Conservation (phyloP, 129 eudicot species). For the Flaveria trinervia region DNA sequence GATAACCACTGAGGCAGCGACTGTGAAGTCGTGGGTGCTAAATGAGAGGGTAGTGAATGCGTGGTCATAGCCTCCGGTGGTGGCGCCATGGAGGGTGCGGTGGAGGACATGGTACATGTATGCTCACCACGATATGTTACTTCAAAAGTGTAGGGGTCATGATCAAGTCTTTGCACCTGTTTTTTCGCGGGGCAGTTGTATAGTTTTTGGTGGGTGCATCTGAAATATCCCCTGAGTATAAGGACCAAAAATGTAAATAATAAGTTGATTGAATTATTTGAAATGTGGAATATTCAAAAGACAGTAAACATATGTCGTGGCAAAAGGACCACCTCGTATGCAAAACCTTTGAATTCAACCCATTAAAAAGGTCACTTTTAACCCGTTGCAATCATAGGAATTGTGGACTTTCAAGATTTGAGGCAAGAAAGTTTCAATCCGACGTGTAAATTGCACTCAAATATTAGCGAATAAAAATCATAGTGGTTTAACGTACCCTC, state of each 20-base stretch:
- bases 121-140: slow-evolving; percentile 71
- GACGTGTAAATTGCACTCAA: neutral
- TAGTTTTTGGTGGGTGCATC: slow-evolving; percentile 87
- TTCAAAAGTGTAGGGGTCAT: slow-evolving; percentile 65
- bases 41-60: slow-evolving; percentile 24
- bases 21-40: slow-evolving; percentile 23
- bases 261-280: neutral
- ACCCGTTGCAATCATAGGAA: slow-evolving; percentile 35
- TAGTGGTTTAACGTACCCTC: too few relatives aligned
- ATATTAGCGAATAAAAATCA: neutral
- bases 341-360: slow-evolving; percentile 41
- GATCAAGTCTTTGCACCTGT: slow-evolving; percentile 82
- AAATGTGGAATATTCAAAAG: slow-evolving; percentile 41
- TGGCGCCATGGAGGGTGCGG: slow-evolving; percentile 68
- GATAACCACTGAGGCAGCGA: slow-evolving; percentile 52
- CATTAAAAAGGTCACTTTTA: slow-evolving; percentile 20
- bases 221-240: slow-evolving; percentile 60
- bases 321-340: slow-evolving; percentile 31
- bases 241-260: slow-evolving; percentile 15
- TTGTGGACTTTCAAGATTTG: slow-evolving; percentile 31
- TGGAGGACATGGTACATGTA: slow-evolving; percentile 69
- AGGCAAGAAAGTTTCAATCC: slow-evolving; percentile 28
- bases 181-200: slow-evolving; percentile 86
- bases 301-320: slow-evolving; percentile 31
- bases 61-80: slow-evolving; percentile 30